Conservation (phyloP, 257 asterid genomes). For the Capsicum chinense region DNA sequence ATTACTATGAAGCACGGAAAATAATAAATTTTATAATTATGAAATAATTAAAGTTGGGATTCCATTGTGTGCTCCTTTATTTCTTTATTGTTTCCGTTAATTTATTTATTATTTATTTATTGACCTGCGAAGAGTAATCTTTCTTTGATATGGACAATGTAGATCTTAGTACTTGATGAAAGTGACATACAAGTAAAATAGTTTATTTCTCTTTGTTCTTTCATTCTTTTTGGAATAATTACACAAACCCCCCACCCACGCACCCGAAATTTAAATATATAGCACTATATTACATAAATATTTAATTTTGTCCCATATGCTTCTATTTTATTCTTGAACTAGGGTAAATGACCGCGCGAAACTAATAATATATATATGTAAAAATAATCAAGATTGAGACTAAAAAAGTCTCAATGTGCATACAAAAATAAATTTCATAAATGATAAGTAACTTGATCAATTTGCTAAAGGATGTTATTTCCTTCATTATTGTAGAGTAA, state of each 20-base stretch:
- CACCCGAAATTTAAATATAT: not conserved
- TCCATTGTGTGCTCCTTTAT: slow-evolving; percentile 30
- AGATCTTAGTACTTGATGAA: slow-evolving; percentile 23
- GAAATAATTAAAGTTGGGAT: slow-evolving; percentile 36
- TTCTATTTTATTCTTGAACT: not conserved
- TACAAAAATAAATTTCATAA: too few relatives aligned
- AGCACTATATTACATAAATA: not conserved
- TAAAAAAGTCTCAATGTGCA: too few relatives aligned
- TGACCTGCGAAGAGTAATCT: not conserved
- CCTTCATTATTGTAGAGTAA: too few relatives aligned
- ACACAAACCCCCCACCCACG: not conserved
- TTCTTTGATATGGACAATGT: not conserved
- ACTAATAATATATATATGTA: too few relatives aligned
- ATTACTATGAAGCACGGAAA: slow-evolving; percentile 5
- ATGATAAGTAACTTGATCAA: too few relatives aligned
- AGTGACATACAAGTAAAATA: slow-evolving; percentile 9
- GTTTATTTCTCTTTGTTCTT: not conserved
- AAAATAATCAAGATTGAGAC: too few relatives aligned
- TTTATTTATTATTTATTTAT: not conserved
- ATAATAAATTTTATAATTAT: slow-evolving; percentile 3
- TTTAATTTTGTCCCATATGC: not conserved
- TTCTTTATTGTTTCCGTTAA: slow-evolving; percentile 7
- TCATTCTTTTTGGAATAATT: not conserved
- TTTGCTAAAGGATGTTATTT: too few relatives aligned
- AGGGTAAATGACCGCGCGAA: too few relatives aligned